Base-by-base conservation (phyloP, 805 yeast genomes). In the Metschnikowia dekortorum region DNA sequence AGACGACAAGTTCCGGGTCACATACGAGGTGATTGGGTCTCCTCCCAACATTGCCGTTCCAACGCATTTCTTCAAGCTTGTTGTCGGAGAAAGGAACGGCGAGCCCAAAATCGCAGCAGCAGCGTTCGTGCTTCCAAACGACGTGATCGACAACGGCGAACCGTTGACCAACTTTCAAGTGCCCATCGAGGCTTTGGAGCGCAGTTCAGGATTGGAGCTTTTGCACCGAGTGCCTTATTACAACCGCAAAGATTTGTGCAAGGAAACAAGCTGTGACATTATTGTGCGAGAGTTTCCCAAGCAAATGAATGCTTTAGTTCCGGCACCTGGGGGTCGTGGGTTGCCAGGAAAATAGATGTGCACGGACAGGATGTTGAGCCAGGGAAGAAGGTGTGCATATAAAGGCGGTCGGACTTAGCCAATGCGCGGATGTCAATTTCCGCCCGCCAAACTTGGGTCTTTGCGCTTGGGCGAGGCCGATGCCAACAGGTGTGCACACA, bases 31-130 rank as follows among this genome's bases (percentile, higher is more conserved):
- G 39, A 89, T 94, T 64, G 99, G 99, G 1, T 87, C 89, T 60
- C 99, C 99, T 9, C 98, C 99, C 45, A 88, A 81, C 61, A 78
- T 94, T 48, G 98, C 99, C 0, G 99, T 94, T 9, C 99, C 99
- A 28, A 94, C 99, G 0, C 99, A 94, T 67, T 94, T 94, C 63
- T 94, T 84, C 79, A 94, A 94, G 71, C 70, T 94, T 52, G 73
- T 94, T 49, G 88, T 94, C 43, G 97, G 94, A 8, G 98, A 94
- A 66, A 69, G 65, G 35, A 60, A 67, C 47, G 67, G 75, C 11
- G 62, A 60, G 44, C 72, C 72, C 8, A 74, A 73, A 11, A 70
- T 89, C 10, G 81, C 92, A 2, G 89, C 89, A 8, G 98, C 87
- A 1, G 97, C 98, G 0, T 94, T 94, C 71, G 97, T 94, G 11